Conservation (phyloP, 2,329 filamentous ascomycete genomes). For the Venturia carpophila region DNA sequence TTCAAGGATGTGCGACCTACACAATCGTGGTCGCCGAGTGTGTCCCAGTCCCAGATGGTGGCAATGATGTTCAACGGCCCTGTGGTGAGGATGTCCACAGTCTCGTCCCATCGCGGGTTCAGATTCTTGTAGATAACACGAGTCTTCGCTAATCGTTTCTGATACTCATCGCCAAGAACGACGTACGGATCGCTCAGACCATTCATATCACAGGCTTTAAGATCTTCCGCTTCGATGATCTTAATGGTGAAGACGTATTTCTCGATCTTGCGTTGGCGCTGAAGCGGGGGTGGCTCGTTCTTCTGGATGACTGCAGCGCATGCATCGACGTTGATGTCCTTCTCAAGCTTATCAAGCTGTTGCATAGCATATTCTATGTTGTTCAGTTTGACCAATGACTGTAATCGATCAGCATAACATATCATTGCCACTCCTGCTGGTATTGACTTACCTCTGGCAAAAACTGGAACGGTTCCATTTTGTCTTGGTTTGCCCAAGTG, state of each 20-base stretch:
- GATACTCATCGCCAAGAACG: slow-evolving; percentile 92
- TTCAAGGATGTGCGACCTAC: slow-evolving; percentile 95
- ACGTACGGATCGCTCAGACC: slow-evolving; percentile 95
- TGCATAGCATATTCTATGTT: slow-evolving; percentile 93
- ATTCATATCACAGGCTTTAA: slow-evolving; percentile 96
- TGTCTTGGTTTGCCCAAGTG: slow-evolving; percentile 84
- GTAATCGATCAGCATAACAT: slow-evolving; percentile 17
- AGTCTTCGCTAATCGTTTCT: slow-evolving; percentile 92
- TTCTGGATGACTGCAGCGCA: slow-evolving; percentile 76
- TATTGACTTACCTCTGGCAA: slow-evolving; percentile 63
- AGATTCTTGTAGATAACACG: slow-evolving; percentile 83
- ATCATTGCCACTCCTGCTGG: slow-evolving; percentile 9
- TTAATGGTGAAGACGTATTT: slow-evolving; percentile 99
- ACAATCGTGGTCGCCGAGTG: slow-evolving; percentile 93
- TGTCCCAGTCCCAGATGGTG: slow-evolving; percentile 97
- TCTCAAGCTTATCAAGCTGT: slow-evolving; percentile 84
- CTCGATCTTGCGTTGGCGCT: slow-evolving; percentile 59
- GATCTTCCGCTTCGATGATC: slow-evolving; percentile 92
- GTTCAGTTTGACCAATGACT: slow-evolving; percentile 97
- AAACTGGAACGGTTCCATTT: slow-evolving; percentile 94
- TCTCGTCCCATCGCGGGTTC: slow-evolving; percentile 95
- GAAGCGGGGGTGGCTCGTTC: slow-evolving; percentile 63
- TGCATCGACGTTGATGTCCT: slow-evolving; percentile 80
- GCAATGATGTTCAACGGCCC: slow-evolving; percentile 90
- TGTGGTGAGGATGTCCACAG: slow-evolving; percentile 88